Evolutionary conservation across 2,329 filamentous ascomycete genomes (phyloP).

Genomic region (Domatiomyces globalis): DNA sequence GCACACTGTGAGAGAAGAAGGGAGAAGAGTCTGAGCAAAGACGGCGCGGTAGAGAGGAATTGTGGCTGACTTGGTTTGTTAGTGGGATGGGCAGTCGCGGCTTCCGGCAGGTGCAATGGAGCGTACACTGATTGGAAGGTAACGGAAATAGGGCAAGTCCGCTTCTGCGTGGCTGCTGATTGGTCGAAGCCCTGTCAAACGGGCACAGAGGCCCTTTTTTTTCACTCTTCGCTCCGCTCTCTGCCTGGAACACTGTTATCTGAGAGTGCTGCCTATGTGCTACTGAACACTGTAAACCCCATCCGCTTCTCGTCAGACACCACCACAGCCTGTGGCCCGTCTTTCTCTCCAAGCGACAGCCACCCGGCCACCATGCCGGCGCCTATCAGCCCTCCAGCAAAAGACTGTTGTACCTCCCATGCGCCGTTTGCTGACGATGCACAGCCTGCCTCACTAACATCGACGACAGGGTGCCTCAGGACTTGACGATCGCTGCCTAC

Average conservation of each 20-base stretch:
- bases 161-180: not conserved
- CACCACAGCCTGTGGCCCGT: conserved; percentile 38
- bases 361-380: conserved; percentile 28
- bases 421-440: not conserved
- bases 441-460: conserved; percentile 8
- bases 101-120: not conserved
- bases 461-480: conserved; percentile 2
- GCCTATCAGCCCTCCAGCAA: conserved; percentile 31
- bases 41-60: not conserved
- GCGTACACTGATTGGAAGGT: not conserved
- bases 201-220: not conserved
- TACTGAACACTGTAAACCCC: conserved; percentile 42
- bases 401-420: conserved; percentile 33
- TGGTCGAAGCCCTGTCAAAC: not conserved
- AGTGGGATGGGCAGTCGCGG: not conserved
- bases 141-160: not conserved
- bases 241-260: not conserved
- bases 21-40: not conserved
- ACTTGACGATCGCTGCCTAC: conserved; percentile 12
- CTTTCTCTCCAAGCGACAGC: conserved; percentile 43
- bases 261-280: not conserved
- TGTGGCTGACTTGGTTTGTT: not conserved
- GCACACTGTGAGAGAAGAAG: not conserved
- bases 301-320: conserved; percentile 41
- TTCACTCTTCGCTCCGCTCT: not conserved